Conservation (phyloP, 352 stramenopile species). For the Phytophthora cajani region DNA sequence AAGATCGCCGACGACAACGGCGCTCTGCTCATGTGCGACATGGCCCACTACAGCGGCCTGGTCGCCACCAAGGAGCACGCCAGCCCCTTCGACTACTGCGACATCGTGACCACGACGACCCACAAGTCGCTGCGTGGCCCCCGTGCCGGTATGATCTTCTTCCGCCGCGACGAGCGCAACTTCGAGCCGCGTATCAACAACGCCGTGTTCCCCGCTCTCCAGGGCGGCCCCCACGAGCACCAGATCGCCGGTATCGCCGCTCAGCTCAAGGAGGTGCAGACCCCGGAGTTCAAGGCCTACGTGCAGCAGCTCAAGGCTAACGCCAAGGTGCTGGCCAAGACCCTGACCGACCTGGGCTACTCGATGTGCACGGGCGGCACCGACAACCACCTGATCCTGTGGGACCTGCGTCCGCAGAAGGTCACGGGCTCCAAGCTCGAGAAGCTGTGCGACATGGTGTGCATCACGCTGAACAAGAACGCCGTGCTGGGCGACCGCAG, state of each 20-base stretch:
- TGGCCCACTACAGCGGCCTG: constrained; percentile 99
- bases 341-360: constrained; percentile 95
- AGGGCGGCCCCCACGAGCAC: constrained; percentile 98
- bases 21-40: constrained; percentile 98
- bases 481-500: constrained; percentile 96
- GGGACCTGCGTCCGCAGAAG: constrained; percentile 95
- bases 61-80: constrained; percentile 95
- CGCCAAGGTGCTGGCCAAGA: constrained; percentile 92
- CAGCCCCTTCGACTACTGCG: constrained; percentile 97
- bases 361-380: constrained; percentile 97
- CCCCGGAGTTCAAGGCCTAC: constrained; percentile 98
- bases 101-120: constrained; percentile 99
- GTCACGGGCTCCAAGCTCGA: constrained; percentile 99
- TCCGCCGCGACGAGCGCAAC: constrained; percentile 93
- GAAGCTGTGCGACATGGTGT: constrained; percentile 97
- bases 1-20: constrained; percentile 98
- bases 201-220: constrained; percentile 98
- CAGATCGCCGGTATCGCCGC: constrained; percentile 99
- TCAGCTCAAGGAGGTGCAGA: constrained; percentile 97
- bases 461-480: constrained; percentile 99
- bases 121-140: constrained; percentile 99
- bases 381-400: constrained; percentile 99
- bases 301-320: constrained; percentile 95
- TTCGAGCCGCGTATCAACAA: constrained; percentile 98
- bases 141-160: constrained; percentile 99